phyloP scores from a whole-genome alignment of 768 basidiomycete genomes.

The Fistulinella prunicolor region DNA sequence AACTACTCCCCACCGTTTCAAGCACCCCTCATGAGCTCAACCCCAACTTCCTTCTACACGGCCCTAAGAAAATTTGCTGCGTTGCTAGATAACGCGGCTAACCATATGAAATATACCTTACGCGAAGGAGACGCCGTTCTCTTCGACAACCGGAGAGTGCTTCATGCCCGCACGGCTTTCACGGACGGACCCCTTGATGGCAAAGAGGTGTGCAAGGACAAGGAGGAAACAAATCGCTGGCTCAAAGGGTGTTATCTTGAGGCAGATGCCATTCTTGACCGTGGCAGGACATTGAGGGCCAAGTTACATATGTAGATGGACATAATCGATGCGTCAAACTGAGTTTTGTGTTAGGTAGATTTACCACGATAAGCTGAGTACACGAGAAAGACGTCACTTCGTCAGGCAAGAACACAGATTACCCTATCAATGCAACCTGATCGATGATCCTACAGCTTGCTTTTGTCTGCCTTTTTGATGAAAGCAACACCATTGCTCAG shows the following conservation, averaged over 20 bases:
- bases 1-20: slow-evolving; percentile 98
- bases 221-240: slow-evolving; percentile 70
- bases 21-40: slow-evolving; percentile 59
- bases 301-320: slow-evolving; percentile 14
- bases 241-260: slow-evolving; percentile 86
- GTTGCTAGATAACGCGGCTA: slow-evolving; percentile 50
- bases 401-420: background rate
- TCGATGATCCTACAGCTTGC: slow-evolving; percentile 42
- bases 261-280: slow-evolving; percentile 60
- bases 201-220: slow-evolving; percentile 39
- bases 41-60: slow-evolving; percentile 54
- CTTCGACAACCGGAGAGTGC: slow-evolving; percentile 88
- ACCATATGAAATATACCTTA: slow-evolving; percentile 62
- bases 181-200: slow-evolving; percentile 31
- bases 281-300: slow-evolving; percentile 50
- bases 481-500: slow-evolving; percentile 65
- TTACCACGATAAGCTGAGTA: background rate
- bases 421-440: background rate
- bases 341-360: no score
- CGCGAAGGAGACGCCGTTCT: slow-evolving; percentile 81
- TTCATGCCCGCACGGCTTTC: slow-evolving; percentile 87
- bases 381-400: no score
- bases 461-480: slow-evolving; percentile 49
- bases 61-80: slow-evolving; percentile 62
- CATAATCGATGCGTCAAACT: background rate